Evolutionary conservation across 495 filamentous ascomycete species (phyloP).

Genomic region (Pseudevernia furfuracea): DNA sequence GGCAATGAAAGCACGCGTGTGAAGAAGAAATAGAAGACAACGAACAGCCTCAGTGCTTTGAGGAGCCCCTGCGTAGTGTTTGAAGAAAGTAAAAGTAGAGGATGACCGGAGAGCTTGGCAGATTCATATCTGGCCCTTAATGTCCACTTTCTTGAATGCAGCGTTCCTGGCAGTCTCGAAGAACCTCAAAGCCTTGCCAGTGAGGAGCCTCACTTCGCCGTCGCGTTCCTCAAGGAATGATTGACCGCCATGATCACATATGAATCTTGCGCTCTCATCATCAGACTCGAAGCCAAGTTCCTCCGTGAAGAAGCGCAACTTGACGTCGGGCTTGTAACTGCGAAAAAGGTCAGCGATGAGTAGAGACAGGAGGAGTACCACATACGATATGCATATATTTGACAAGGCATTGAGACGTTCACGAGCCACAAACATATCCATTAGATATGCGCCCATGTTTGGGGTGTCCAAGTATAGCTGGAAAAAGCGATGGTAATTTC

Average conservation of each 20-base stretch:
- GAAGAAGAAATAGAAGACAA: conserved; percentile 14
- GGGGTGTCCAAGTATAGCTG: conserved; percentile 87
- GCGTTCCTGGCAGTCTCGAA: conserved; percentile 65
- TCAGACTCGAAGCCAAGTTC: conserved; percentile 94
- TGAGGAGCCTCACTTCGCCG: conserved; percentile 64
- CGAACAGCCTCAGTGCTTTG: conserved; percentile 2
- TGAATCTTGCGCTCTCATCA: conserved; percentile 80
- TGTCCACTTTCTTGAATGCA: conserved; percentile 82
- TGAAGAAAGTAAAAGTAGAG: conserved; percentile 2
- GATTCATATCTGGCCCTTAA: conserved; percentile 89
- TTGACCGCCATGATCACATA: conserved; percentile 67
- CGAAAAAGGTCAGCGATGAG: conserved; percentile 32
- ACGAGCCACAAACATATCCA: conserved; percentile 96
- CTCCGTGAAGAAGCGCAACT: conserved; percentile 84
- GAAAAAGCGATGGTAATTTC: conserved; percentile 97
- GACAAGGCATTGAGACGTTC: conserved; percentile 86
- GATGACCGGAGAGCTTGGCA: background rate
- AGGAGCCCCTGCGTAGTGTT: conserved; percentile 11
- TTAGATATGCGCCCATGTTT: conserved; percentile 95
- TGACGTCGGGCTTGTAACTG: conserved; percentile 87
- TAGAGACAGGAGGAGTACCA: conserved; percentile 27
- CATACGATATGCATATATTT: conserved; percentile 90
- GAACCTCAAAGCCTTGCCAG: conserved; percentile 58
- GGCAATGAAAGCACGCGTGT: conserved; percentile 9
- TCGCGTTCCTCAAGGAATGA: conserved; percentile 71